These are phyloP conservation scores for Ogataea angusta DNA, from an alignment of 805 yeast genomes.

Conservation along the genomic window DNA sequence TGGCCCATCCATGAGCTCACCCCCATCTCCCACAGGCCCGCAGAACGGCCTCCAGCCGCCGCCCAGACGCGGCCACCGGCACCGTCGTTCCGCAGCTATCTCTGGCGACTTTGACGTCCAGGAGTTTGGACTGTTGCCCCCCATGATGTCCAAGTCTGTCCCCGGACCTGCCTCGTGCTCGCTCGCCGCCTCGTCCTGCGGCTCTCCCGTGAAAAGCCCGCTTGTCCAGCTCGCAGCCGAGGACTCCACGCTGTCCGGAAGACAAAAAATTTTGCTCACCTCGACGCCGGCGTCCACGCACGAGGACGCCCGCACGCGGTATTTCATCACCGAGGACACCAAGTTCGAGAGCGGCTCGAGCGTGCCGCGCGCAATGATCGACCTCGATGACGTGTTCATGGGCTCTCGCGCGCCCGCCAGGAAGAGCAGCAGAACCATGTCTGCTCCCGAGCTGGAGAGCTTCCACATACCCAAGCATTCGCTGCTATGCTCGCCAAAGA, in stretches of 20 bases:
- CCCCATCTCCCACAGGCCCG: slow-evolving; percentile 10
- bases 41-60: slow-evolving; percentile 28
- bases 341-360: slow-evolving; percentile 25
- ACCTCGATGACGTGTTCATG: slow-evolving; percentile 32
- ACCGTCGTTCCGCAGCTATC: slow-evolving; percentile 82
- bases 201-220: slow-evolving; percentile 23
- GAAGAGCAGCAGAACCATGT: slow-evolving; percentile 17
- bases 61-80: slow-evolving; percentile 60
- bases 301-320: slow-evolving; percentile 17
- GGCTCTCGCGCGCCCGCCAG: slow-evolving; percentile 8
- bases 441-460: slow-evolving; percentile 21
- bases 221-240: background rate
- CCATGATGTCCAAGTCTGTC: slow-evolving; percentile 20
- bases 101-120: slow-evolving; percentile 74
- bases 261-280: background rate
- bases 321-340: slow-evolving; percentile 34
- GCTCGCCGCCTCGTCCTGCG: slow-evolving; percentile 22
- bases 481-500: slow-evolving; percentile 30
- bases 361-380: slow-evolving; percentile 34
- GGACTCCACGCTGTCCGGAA: background rate
- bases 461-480: slow-evolving; percentile 29
- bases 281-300: slow-evolving; percentile 13
- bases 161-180: slow-evolving; percentile 23
- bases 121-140: slow-evolving; percentile 22
- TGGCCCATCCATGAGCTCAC: slow-evolving; percentile 10